Base-by-base conservation (phyloP, 2,329 filamentous ascomycete species). In the Colletotrichum sp. region DNA sequence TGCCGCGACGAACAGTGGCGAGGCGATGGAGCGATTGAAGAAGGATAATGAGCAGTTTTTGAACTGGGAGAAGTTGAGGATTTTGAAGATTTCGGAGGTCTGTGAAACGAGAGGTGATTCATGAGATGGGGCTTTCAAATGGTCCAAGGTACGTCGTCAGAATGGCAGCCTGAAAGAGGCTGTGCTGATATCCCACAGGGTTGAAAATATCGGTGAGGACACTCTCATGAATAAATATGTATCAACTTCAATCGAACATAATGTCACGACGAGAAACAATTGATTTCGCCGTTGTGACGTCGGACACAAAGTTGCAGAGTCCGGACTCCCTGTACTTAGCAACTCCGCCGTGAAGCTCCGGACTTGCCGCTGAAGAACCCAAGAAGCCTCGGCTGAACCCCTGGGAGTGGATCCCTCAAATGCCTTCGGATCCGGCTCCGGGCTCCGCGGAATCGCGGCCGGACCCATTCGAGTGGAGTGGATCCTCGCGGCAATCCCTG, bases 41-140 rank as follows among this genome's bases (percentile, higher is more conserved):
- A 68, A 63, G 55, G 73, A 75, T 1, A 68, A 26, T 12, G 69
- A 30, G 30, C 52, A 75, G 15, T 73, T 75, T 26, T 6, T 75
- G 69, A 30, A 73, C 15, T 28, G 73, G 70, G 21, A 63, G n/a
- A 75, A 34, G 24, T 4, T 73, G 10, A 15, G 26, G n/a, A 48
- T 73, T 3, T 9, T 75, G 30, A 73, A 63, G 64, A 34, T 75
- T 13, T 71, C 61, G n/a, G 64, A 73, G 5, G 24, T 18, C 7
- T 74, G 34, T 30, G 72, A 74, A 18, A 74, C 67, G 28, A 48
- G 61, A 4, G 55, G 24, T 5, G 52, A 69, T 13, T n/a, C 52
- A 18, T 60, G 66, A 60, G 12, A 24, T 18, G 55, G 7, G 24
- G 4, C 24, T 59, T 28, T 18, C 7, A 3, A 3, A 9, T 1